Conservation (phyloP, 2,329 filamentous ascomycete genomes). For the Penicillium sp. region DNA sequence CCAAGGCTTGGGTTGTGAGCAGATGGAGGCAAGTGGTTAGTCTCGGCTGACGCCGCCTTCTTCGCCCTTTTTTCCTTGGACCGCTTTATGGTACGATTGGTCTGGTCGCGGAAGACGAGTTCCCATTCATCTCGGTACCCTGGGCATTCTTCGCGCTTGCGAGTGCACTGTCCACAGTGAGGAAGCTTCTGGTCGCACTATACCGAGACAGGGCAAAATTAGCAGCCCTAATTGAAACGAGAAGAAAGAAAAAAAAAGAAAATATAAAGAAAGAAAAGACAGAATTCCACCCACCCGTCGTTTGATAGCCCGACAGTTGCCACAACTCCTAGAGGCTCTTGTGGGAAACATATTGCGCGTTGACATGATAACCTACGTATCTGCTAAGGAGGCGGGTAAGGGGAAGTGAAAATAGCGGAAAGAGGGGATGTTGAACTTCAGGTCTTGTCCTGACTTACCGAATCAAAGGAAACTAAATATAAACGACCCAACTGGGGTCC, state of each 20-base stretch:
- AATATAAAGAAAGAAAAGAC: not conserved
- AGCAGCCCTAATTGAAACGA: not conserved
- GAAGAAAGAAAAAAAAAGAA: not conserved
- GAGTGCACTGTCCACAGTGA: conserved; percentile 32
- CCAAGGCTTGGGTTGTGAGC: not conserved
- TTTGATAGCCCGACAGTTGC: not conserved
- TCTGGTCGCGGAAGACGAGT: conserved; percentile 35
- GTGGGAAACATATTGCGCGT: not conserved
- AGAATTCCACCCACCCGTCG: conserved; percentile 19
- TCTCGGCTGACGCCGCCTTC: not conserved
- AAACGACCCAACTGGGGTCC: too few species aligned
- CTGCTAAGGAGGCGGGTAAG: not conserved
- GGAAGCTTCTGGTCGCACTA: conserved; percentile 30
- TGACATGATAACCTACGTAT: not conserved
- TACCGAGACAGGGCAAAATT: not conserved
- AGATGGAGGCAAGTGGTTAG: conserved; percentile 7
- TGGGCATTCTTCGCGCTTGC: conserved; percentile 28
- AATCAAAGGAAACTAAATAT: not conserved
- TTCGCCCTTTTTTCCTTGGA: conserved; percentile 10
- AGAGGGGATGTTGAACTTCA: not conserved
- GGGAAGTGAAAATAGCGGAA: not conserved
- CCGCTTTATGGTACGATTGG: conserved; percentile 25
- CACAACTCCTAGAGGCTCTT: not conserved
- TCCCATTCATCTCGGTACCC: conserved; percentile 40
- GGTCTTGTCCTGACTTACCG: not conserved